These are phyloP conservation scores for Volvox africanus DNA, from an alignment of 139 green algal genomes.

Conservation along the genomic window DNA sequence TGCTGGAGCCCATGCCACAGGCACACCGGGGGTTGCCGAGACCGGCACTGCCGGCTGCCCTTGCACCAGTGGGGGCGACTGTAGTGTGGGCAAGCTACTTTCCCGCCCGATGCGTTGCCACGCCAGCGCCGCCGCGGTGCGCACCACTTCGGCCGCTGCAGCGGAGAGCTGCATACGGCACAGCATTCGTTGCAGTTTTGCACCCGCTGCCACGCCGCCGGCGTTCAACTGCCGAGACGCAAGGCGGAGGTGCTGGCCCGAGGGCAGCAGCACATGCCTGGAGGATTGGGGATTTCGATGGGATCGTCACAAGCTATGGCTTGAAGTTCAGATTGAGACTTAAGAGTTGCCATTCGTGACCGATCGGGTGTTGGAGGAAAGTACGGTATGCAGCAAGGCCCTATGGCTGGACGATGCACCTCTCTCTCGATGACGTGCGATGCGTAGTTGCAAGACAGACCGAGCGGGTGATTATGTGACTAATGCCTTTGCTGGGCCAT, in stretches of 20 bases:
- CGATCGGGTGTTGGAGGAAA: too few relatives aligned
- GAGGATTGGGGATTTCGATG: too few relatives aligned
- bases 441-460: too few relatives aligned
- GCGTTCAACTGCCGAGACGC: not conserved
- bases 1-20: not conserved
- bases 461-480: too few relatives aligned
- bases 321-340: too few relatives aligned
- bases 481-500: too few relatives aligned
- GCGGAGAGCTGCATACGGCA: conserved; percentile 8
- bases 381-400: too few relatives aligned
- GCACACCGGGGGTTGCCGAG: not conserved
- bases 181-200: conserved; percentile 29
- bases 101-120: not conserved
- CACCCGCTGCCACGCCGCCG: not conserved
- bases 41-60: not conserved
- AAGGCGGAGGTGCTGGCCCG: not conserved
- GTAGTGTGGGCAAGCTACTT: not conserved
- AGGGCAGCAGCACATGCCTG: conserved; percentile 3
- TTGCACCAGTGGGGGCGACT: not conserved
- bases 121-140: conserved; percentile 29
- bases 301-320: too few relatives aligned
- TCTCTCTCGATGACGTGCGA: too few relatives aligned
- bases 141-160: conserved; percentile 16
- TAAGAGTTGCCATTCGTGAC: too few relatives aligned
- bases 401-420: too few relatives aligned